Conservation (phyloP, 2,329 filamentous ascomycete genomes). For the Leptographium flavum region DNA sequence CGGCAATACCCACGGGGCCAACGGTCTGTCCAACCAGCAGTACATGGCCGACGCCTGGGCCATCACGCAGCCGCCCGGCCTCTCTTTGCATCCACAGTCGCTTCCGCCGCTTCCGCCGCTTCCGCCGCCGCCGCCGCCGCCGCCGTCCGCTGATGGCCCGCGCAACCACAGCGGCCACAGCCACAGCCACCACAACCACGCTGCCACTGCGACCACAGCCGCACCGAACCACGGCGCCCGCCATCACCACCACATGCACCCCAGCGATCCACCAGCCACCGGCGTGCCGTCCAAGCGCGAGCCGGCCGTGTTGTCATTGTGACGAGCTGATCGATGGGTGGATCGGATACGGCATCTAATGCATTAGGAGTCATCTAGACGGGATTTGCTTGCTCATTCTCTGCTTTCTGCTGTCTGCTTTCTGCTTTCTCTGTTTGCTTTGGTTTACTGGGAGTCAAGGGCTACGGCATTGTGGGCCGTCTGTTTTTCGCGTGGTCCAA, state of each 20-base stretch:
- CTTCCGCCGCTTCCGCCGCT: background rate
- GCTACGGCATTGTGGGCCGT: background rate
- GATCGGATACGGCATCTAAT: background rate
- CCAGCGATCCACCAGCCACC: background rate
- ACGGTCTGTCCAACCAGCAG: conserved; percentile 59
- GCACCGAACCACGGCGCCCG: background rate
- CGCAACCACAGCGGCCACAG: background rate
- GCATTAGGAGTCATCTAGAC: background rate
- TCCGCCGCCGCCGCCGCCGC: background rate
- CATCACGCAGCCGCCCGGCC: conserved; percentile 65
- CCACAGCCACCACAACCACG: background rate
- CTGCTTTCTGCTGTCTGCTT: background rate
- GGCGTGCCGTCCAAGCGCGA: conserved; percentile 1
- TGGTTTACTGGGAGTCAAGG: background rate
- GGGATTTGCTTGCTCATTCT: background rate
- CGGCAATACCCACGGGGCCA: background rate
- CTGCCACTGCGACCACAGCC: background rate
- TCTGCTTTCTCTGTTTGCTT: background rate
- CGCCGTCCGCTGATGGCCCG: background rate
- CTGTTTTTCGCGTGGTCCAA: background rate
- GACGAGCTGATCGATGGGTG: background rate
- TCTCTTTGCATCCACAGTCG: conserved; percentile 2
- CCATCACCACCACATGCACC: background rate
- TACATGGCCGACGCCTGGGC: conserved; percentile 89
- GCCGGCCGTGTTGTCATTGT: background rate